Evolutionary conservation across 2,329 filamentous ascomycete genomes (phyloP).

Genomic region (Colletotrichum sp.): DNA sequence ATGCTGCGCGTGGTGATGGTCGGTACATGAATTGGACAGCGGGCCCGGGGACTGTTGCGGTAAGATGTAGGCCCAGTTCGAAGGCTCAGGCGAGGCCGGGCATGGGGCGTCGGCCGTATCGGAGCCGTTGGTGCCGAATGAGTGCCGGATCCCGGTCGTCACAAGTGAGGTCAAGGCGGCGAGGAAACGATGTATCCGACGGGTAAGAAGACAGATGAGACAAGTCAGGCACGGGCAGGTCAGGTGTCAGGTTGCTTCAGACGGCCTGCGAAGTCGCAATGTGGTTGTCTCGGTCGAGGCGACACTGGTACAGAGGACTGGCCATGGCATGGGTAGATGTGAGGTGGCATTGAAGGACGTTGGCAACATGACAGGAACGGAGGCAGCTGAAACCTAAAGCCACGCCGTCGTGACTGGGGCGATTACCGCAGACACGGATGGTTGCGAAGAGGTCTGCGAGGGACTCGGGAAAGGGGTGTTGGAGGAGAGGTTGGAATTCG

Average conservation of each 20-base stretch:
- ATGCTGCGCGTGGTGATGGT: conserved; percentile 65
- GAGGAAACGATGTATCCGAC: not conserved
- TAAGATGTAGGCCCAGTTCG: conserved; percentile 34
- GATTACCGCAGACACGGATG: not conserved
- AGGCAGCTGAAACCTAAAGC: not conserved
- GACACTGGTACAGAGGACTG: not conserved
- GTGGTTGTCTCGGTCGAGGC: not conserved
- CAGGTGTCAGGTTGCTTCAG: conserved; percentile 2
- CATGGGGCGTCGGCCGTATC: not conserved
- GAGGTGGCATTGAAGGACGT: not conserved
- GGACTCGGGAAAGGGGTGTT: not conserved
- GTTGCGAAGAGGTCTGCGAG: not conserved
- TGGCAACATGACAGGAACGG: not conserved
- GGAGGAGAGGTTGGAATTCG: not conserved
- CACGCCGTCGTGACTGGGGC: not conserved
- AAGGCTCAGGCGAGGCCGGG: not conserved
- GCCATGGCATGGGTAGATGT: not conserved
- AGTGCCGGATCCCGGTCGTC: not conserved
- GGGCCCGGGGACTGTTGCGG: conserved; percentile 63
- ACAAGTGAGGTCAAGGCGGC: not conserved
- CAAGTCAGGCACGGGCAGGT: not conserved
- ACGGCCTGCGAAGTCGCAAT: not conserved
- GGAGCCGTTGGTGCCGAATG: not conserved
- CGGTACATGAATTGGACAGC: not conserved
- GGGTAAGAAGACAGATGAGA: not conserved